Base-by-base conservation (phyloP, 2,329 filamentous ascomycete species). In the Microascus cirrosus region DNA sequence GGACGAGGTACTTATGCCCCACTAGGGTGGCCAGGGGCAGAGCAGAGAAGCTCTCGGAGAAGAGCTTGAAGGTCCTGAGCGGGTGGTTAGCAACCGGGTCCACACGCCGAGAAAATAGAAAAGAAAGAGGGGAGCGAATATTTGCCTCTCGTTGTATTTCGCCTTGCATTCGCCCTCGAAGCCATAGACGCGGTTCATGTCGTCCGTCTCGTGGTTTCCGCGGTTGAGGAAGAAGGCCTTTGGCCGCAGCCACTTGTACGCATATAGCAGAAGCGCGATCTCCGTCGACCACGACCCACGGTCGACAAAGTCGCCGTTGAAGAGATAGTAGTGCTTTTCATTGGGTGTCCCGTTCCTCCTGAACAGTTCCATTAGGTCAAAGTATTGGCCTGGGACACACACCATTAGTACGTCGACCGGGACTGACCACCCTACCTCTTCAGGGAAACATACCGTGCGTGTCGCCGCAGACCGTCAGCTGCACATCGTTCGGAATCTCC, bases 301-400 rank as follows among this genome's bases (percentile, higher is more conserved):
- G 70, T 99, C 94, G 57, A 99, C 94, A 68, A 99, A 99, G 74
- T 99, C 94, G 63, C 94, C 94, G 71, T 99, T 99, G 80, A 99
- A 99, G 13, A 99, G 81, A 70, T 97, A 99, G 71, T 86, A 89
- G 70, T 97, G 91, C 69, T 88, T 90, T 61, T 93, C 90, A 18
- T 81, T 83, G 0, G 94, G 94, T 62, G 80, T 82, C 50, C 94
- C 94, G 65, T 96, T 96, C 59, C 94, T 81, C 62, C 89, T 81
- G 84, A 99, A 99, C 61, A 99, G 87, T 70, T 99, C 90, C 77
- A 99, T 86, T 50, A 99, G 80, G 71, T 99, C 94, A 70, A 95
- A 99, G 75, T 92, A 99, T 81, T 99, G 94, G 53, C 93, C 89
- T 92, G 61, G n/a, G 18, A 20, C 18, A 20, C 32, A 12, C 34